phyloP scores from a whole-genome alignment of 2,329 filamentous ascomycete species.

The Colletotrichum cordylinicola region DNA sequence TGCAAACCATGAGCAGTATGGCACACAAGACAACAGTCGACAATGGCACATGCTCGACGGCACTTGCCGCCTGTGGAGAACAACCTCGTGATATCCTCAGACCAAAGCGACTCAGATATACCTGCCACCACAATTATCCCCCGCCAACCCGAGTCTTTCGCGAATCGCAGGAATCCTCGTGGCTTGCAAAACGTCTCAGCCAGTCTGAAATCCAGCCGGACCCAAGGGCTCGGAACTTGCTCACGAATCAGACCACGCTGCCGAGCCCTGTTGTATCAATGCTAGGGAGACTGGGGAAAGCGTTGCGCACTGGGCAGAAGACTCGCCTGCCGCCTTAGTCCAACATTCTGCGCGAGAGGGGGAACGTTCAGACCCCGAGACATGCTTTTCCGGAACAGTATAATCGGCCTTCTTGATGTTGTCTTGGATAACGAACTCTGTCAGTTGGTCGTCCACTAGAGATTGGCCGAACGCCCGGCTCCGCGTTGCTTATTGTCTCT shows the following conservation, averaged over 20 bases:
- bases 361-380: neutral
- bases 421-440: neutral
- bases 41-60: neutral
- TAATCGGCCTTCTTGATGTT: neutral
- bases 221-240: neutral
- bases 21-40: neutral
- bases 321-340: neutral
- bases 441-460: neutral
- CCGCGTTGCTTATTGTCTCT: neutral
- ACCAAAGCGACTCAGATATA: neutral
- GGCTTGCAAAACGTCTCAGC: neutral
- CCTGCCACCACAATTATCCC: neutral
- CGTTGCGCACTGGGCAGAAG: neutral
- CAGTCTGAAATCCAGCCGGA: neutral
- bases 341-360: neutral
- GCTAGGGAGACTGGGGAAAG: neutral
- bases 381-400: neutral
- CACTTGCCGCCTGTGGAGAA: neutral
- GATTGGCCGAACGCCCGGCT: neutral
- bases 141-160: neutral
- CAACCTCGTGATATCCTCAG: neutral
- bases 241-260: neutral
- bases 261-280: neutral
- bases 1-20: neutral
- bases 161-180: neutral